Conservation (phyloP, 352 stramenopile species). For the Globisporangium barbulae region DNA sequence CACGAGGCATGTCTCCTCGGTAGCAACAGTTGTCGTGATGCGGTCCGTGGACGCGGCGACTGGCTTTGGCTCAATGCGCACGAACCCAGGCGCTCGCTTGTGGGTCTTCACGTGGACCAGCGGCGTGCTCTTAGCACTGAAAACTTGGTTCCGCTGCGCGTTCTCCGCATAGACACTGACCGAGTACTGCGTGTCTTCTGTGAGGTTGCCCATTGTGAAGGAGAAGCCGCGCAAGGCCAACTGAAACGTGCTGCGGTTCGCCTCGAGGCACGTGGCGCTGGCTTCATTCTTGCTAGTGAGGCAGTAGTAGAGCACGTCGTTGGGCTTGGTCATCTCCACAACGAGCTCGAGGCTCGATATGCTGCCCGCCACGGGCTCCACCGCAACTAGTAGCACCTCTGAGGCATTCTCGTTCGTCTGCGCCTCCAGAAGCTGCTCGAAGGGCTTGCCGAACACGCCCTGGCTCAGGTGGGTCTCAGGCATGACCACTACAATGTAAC, state of each 20-base stretch:
- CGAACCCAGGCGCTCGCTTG: slow-evolving; percentile 33
- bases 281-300: slow-evolving; percentile 12
- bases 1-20: slow-evolving; percentile 33
- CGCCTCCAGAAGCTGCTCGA: slow-evolving; percentile 39
- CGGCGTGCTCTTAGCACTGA: slow-evolving; percentile 27
- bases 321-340: slow-evolving; percentile 52
- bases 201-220: slow-evolving; percentile 54
- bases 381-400: slow-evolving; percentile 30
- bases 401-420: slow-evolving; percentile 69
- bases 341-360: slow-evolving; percentile 36
- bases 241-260: slow-evolving; percentile 29
- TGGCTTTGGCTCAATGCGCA: slow-evolving; percentile 18
- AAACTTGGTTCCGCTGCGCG: slow-evolving; percentile 44
- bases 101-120: slow-evolving; percentile 34
- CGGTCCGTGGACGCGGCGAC: slow-evolving; percentile 33
- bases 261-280: slow-evolving; percentile 21
- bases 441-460: slow-evolving; percentile 54
- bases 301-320: slow-evolving; percentile 53
- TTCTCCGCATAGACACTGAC: slow-evolving; percentile 60
- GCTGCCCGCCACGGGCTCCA: slow-evolving; percentile 32
- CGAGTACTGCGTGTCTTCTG: slow-evolving; percentile 38
- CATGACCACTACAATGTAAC: slow-evolving; percentile 56
- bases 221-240: slow-evolving; percentile 23
- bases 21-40: slow-evolving; percentile 20
- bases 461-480: slow-evolving; percentile 60